These are phyloP conservation scores for Xylariaceae sp. DNA, from an alignment of 2,329 filamentous ascomycete species.

Conservation along the genomic window DNA sequence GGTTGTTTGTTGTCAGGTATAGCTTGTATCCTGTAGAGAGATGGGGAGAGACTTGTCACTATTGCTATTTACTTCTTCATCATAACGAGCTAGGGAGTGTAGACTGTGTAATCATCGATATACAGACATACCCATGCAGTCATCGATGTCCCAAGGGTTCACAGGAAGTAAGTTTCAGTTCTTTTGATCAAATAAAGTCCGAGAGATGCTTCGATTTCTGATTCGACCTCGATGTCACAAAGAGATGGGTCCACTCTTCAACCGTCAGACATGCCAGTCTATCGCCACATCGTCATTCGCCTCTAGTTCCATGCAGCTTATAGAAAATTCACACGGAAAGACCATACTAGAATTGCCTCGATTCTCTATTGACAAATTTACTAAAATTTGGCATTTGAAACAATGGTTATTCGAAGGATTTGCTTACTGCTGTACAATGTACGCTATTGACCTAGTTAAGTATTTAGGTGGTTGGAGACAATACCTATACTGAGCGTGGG, in stretches of 20 bases:
- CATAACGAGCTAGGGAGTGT: too few species aligned
- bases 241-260: slow-evolving; percentile 10
- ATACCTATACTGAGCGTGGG: background rate
- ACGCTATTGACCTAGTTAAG: background rate
- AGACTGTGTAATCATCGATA: too few species aligned
- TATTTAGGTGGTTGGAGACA: slow-evolving; percentile 20
- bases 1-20: too few species aligned
- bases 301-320: slow-evolving; percentile 11
- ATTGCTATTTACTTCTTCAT: too few species aligned
- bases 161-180: too few species aligned
- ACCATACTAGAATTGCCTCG: background rate
- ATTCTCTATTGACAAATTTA: background rate
- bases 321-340: background rate
- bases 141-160: too few species aligned
- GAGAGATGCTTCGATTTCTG: too few species aligned
- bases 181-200: too few species aligned
- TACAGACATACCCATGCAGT: too few species aligned
- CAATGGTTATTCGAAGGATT: background rate
- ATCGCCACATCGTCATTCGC: slow-evolving; percentile 29
- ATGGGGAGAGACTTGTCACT: too few species aligned
- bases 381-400: background rate
- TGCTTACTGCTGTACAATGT: background rate
- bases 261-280: background rate
- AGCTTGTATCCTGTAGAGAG: too few species aligned
- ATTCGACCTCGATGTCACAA: background rate